A percentile compares a stretch with the other conserved stretches of the same genome.
phyloP scores from a whole-genome alignment of 2,329 filamentous ascomycete genomes.

The Beauveria bassiana region DNA sequence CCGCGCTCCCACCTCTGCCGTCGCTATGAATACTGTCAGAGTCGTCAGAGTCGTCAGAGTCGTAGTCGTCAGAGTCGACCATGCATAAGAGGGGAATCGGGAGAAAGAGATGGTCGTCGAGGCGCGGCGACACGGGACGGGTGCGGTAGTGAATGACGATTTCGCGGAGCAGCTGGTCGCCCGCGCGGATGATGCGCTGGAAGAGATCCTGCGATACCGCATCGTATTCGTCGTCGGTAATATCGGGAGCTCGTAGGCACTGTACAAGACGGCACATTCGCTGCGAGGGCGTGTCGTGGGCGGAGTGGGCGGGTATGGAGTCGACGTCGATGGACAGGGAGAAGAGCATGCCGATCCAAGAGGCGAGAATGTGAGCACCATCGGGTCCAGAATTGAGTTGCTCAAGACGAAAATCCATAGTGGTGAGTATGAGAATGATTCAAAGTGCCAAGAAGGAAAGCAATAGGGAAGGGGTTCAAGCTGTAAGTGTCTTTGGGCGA shows the following conservation, averaged over 20 bases:
- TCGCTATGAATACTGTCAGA: too few species aligned
- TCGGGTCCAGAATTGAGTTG: neutral
- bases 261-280: slow-evolving; percentile 18
- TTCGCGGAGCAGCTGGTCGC: neutral
- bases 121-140: neutral
- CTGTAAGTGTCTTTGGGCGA: too few species aligned
- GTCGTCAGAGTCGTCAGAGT: too few species aligned
- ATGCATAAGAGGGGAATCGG: neutral
- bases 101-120: slow-evolving; percentile 1
- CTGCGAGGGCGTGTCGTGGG: neutral
- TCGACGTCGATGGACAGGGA: neutral
- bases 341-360: neutral
- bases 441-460: too few species aligned
- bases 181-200: neutral
- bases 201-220: neutral
- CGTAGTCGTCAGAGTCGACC: neutral
- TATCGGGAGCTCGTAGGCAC: slow-evolving; percentile 28
- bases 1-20: neutral
- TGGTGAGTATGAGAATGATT: neutral
- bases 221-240: neutral
- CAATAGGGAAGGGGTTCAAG: too few species aligned
- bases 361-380: neutral
- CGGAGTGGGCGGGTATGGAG: neutral
- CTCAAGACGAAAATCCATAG: slow-evolving; percentile 33
- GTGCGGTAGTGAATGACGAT: neutral